These are phyloP conservation scores for Alternaria metachromatica DNA, from an alignment of 2,329 filamentous ascomycete species.

Conservation along the genomic window DNA sequence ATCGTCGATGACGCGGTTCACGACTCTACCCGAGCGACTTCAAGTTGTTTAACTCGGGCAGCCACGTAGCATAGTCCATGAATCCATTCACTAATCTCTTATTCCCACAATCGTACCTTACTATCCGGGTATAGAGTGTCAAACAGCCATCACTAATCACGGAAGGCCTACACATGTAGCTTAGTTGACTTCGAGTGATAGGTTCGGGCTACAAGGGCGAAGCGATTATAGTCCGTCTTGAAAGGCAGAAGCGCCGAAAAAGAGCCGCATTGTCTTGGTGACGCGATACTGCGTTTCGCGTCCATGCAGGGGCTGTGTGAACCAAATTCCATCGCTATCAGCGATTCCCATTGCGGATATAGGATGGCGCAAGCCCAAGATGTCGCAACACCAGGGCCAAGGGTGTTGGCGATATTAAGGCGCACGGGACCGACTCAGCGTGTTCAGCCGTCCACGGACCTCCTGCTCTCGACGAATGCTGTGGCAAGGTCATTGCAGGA, in stretches of 20 bases:
- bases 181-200: background rate
- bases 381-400: background rate
- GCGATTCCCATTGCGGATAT: background rate
- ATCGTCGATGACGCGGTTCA: background rate
- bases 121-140: background rate
- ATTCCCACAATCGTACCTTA: background rate
- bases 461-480: background rate
- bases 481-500: background rate
- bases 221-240: background rate
- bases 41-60: background rate
- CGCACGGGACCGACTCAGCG: background rate
- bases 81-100: background rate
- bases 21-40: background rate
- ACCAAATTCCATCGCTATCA: background rate
- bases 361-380: background rate
- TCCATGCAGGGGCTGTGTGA: background rate
- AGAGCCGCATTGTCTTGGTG: background rate
- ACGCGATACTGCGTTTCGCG: background rate
- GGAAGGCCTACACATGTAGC: background rate
- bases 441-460: background rate
- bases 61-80: conserved; percentile 2
- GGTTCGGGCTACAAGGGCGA: background rate
- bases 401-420: background rate
- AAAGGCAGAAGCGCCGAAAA: background rate
- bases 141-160: background rate